phyloP scores from a whole-genome alignment of 73 alveolate species.

The Uronychia setigera region DNA sequence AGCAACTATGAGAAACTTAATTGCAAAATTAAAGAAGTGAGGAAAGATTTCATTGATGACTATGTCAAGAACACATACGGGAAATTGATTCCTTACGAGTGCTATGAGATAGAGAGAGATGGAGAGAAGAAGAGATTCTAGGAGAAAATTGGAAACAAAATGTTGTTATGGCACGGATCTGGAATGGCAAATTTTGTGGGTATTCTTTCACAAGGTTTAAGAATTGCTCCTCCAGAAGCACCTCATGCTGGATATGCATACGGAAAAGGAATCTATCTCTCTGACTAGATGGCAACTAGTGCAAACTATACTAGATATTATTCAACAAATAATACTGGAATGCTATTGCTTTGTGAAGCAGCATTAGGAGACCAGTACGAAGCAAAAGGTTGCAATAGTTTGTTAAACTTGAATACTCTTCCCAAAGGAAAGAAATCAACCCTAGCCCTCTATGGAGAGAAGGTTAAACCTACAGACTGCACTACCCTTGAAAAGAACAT shows the following conservation, averaged over 20 bases:
- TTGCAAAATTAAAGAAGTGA: slow-evolving; percentile 40
- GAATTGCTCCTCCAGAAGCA: slow-evolving; percentile 90
- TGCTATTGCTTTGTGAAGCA: slow-evolving; percentile 92
- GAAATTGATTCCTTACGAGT: slow-evolving; percentile 36
- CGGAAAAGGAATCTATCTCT: slow-evolving; percentile 96
- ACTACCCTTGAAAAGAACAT: no score
- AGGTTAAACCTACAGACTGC: no score
- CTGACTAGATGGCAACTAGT: slow-evolving; percentile 62
- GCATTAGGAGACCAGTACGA: slow-evolving; percentile 90
- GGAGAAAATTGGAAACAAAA: slow-evolving; percentile 59
- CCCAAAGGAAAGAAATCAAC: no score
- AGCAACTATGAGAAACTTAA: slow-evolving; percentile 62
- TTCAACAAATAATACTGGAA: slow-evolving; percentile 79
- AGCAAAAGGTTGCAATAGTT: no score
- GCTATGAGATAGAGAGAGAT: slow-evolving; percentile 58
- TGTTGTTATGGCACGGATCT: slow-evolving; percentile 85
- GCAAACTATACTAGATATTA: slow-evolving; percentile 75
- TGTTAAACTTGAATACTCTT: no score
- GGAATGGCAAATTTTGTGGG: slow-evolving; percentile 82
- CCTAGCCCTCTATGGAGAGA: no score
- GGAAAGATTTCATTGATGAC: slow-evolving; percentile 24
- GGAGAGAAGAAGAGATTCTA: slow-evolving; percentile 69
- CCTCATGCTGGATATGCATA: slow-evolving; percentile 86
- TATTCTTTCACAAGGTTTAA: slow-evolving; percentile 79
- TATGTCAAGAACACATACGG: slow-evolving; percentile 63